Evolutionary conservation across 257 asterid genomes (phyloP), one percentile per base, ranked within the genome.

Genomic region (Rehmannia glutinosa): DNA sequence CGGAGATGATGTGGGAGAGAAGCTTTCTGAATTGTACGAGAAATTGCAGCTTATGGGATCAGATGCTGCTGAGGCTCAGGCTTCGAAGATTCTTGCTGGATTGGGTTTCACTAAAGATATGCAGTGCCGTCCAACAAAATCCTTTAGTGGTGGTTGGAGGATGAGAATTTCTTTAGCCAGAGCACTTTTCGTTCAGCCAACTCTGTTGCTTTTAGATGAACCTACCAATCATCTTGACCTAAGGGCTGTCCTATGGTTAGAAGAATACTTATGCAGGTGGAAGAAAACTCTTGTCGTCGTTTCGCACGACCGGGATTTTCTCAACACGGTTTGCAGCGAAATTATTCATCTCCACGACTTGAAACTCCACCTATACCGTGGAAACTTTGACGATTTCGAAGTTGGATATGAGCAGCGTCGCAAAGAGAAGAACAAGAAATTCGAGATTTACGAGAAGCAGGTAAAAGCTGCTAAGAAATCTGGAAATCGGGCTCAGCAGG

Each of bases 61-160:
- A 38, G 90, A 84, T 79, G 87, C 87, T 47, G 87, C 87, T 6
- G 90, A 84, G 77, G 80, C 90, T 30, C 87, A 84, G 67, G 90
- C 90, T 52, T 84, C 90, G 0, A 84, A 84, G 70, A 84, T 84
- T 73, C 87, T 84, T 54, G 85, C 85, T 52, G 90, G 90, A 6
- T 60, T 84, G 75, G 87, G 90, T 65, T 84, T 84, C 68, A 81
- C 83, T 20, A 81, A 79, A 62, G 78, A 77, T 52, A 84, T 84
- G 90, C 90, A 84, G 71, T 73, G 33, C 9, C 83, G 90, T 13
- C 75, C 82, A 8, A 81, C 87, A 33, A 64, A 54, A 61, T 84
- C 90, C 38, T 84, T 84, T 54, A 84, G 87, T 77, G 90, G 90
- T 55, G 90, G 90, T 45, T 84, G 90, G 90, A 84, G 90, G 62